Base-by-base conservation (phyloP, 441 rosid genomes). In the Adansonia rubrostipa region DNA sequence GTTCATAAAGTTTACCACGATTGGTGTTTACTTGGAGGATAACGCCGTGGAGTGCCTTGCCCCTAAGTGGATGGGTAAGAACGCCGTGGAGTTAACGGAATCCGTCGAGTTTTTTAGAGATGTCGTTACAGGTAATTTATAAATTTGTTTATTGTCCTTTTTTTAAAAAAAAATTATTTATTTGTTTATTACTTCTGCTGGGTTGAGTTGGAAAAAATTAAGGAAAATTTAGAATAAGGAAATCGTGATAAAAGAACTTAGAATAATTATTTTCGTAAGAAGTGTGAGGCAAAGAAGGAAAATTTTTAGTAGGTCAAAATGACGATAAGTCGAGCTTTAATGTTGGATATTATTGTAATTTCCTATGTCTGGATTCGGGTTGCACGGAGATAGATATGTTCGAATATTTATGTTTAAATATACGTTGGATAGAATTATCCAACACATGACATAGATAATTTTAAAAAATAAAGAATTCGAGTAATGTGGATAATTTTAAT, bases 21-120 rank as follows among this genome's bases (percentile, higher is more conserved):
- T 95, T 4, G 97, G 92, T 6, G 92, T 95, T 10, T 95, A 91
- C 87, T 72, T 95, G 61, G 95, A 93, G 61, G 87, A 87, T 51
- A 80, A 15, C 20, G 88, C 96, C 28, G 82, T 92, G 56, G 76
- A 88, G 22, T 84, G 78, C 0, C 90, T 95, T 11, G 85, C 90
- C 78, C 85, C 13, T 45, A 92, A 89, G 73, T 95, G 99, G 99
- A 88, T 83, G 74, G 89, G 92, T 1, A 92, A 90, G 87, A 83
- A 68, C 44, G 78, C 83, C 0, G 78, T 77, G 53, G 95, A 91
- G 63, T 80, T 95, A 84, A 66, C 80, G 65, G 90, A 88, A 40
- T 92, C 97, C 77, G 87, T 86, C 19, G 92, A 88, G 73, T 93
- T 94, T 82, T 92, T 88, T 65, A 87, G 97, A 78, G 97, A 96